Evolutionary conservation across 148 eudicot species (phyloP).

Genomic region (Camellia lanceoleosa): DNA sequence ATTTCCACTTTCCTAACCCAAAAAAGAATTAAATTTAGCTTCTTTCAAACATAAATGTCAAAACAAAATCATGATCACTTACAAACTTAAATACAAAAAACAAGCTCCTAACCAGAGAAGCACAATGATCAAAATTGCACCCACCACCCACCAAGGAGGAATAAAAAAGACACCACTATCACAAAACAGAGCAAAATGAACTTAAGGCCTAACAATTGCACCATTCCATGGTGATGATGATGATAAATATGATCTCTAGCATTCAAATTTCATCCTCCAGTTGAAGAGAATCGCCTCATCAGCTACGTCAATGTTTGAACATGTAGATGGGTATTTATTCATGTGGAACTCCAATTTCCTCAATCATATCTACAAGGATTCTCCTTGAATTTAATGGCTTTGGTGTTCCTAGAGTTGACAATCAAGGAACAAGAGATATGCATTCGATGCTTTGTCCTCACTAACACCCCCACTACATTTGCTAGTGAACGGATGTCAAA

Average conservation of each 20-base stretch:
- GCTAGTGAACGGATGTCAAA: constrained; percentile 50
- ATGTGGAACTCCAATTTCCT: not conserved
- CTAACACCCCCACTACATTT: constrained; percentile 51
- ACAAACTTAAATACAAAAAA: not conserved
- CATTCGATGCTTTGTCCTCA: constrained; percentile 43
- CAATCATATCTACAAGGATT: constrained; percentile 32
- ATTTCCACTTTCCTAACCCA: no score
- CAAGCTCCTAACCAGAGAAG: not conserved
- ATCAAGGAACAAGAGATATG: constrained; percentile 43
- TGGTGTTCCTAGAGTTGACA: constrained; percentile 24
- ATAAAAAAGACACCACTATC: not conserved
- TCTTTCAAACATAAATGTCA: no score
- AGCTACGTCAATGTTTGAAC: not conserved
- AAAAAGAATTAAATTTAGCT: no score
- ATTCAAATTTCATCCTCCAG: no score
- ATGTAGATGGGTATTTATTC: not conserved
- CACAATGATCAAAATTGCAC: not conserved
- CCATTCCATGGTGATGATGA: no score
- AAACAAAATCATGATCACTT: not conserved
- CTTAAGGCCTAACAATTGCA: not conserved
- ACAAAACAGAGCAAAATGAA: not conserved
- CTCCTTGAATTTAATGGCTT: constrained; percentile 30
- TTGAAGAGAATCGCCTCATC: not conserved
- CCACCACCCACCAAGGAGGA: not conserved
- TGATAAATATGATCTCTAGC: no score